These are phyloP conservation scores for Parasitella parasitica DNA, from an alignment of 371 early-diverging fungal genomes.

Conservation along the genomic window DNA sequence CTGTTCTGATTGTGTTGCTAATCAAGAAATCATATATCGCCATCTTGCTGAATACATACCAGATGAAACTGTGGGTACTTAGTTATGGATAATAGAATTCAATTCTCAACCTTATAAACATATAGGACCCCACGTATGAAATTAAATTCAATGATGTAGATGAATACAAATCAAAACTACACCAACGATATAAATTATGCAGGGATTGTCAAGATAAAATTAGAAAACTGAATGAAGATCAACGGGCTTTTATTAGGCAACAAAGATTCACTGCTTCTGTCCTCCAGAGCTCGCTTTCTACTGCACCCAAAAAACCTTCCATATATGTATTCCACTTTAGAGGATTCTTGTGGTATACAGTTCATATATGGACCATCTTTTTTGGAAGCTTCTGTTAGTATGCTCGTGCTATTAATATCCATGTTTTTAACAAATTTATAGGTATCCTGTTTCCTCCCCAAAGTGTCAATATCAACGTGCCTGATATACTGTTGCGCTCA, in stretches of 20 bases:
- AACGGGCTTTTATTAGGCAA: not conserved
- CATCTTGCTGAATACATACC: not conserved
- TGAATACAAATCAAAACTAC: not conserved
- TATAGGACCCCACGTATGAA: not conserved
- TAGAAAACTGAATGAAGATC: not conserved
- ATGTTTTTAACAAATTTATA: not conserved
- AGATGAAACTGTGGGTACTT: not conserved
- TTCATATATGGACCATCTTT: not conserved
- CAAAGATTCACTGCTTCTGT: not conserved
- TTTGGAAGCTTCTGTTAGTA: not conserved
- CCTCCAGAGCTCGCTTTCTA: not conserved
- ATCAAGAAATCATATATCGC: not conserved
- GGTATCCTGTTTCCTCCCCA: not conserved
- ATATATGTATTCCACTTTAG: not conserved
- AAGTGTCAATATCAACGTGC: not conserved
- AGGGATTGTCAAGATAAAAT: not conserved
- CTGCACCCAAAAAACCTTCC: not conserved
- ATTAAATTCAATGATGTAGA: not conserved
- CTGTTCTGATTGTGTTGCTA: not conserved
- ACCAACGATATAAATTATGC: not conserved
- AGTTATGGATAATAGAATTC: not conserved
- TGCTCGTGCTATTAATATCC: not conserved
- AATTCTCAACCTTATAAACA: not conserved
- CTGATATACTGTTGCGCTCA: not conserved
- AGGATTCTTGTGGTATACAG: not conserved